Percentiles rank a stretch among this genome's conserved stretches.
Conservation (phyloP, 2,329 filamentous ascomycete species). For the Colletotrichum sublineola region DNA sequence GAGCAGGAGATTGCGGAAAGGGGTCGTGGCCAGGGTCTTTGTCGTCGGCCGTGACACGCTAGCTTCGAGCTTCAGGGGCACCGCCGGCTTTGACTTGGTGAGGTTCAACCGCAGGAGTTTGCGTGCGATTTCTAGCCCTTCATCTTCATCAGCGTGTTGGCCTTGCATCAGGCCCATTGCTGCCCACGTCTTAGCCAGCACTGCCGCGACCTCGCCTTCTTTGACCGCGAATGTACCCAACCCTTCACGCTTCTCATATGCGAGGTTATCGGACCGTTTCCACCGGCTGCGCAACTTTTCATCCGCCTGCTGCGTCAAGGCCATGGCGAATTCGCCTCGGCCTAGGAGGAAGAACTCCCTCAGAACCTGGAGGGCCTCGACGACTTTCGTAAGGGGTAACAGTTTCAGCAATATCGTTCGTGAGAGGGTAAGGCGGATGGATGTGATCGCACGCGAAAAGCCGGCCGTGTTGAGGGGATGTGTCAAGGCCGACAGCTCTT, state of each 20-base stretch:
- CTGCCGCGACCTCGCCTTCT: slow-evolving; percentile 85
- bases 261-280: slow-evolving; percentile 71
- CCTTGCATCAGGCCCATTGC: slow-evolving; percentile 81
- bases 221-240: slow-evolving; percentile 79
- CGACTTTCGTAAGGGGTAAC: slow-evolving; percentile 80
- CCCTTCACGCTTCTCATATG: slow-evolving; percentile 69
- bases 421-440: slow-evolving; percentile 85
- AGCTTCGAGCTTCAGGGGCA: slow-evolving; percentile 54
- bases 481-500: slow-evolving; percentile 74
- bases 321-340: slow-evolving; percentile 91
- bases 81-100: slow-evolving; percentile 60
- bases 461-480: slow-evolving; percentile 81
- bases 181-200: slow-evolving; percentile 83
- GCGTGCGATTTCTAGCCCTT: slow-evolving; percentile 85
- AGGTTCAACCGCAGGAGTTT: slow-evolving; percentile 79
- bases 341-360: slow-evolving; percentile 90
- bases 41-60: slow-evolving; percentile 49
- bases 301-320: slow-evolving; percentile 87
- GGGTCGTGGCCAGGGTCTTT: slow-evolving; percentile 60
- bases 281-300: slow-evolving; percentile 81
- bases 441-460: slow-evolving; percentile 79
- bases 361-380: slow-evolving; percentile 82
- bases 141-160: slow-evolving; percentile 80
- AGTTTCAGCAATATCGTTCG: slow-evolving; percentile 86
- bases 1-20: slow-evolving; percentile 86